A percentile compares a stretch with the other conserved stretches of the same genome.
These are phyloP conservation scores for Backusella sp. DNA, from an alignment of 192 early-diverging fungal species.

Conservation along the genomic window DNA sequence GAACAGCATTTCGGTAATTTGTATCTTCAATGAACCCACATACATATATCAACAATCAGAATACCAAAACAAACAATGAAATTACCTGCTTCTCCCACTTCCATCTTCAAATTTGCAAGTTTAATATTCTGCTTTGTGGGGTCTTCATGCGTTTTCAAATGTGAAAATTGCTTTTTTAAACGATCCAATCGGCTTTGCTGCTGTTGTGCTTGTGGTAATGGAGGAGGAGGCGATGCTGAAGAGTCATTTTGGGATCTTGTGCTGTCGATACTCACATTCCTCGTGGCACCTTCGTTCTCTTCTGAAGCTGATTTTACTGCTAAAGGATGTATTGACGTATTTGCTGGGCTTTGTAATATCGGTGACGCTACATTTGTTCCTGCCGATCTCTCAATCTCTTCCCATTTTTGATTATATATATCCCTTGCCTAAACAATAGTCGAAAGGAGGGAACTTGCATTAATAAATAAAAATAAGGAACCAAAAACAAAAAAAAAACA, in stretches of 20 bases:
- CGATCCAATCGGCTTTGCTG: slow-evolving; percentile 26
- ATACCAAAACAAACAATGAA: background rate
- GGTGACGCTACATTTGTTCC: background rate
- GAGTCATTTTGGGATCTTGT: background rate
- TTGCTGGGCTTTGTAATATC: background rate
- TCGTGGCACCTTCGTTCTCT: background rate
- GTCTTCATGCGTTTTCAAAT: slow-evolving; percentile 17
- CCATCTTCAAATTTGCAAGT: slow-evolving; percentile 29
- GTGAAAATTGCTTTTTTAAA: slow-evolving; percentile 21
- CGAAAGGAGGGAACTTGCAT: background rate
- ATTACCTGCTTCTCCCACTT: slow-evolving; percentile 33
- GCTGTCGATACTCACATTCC: slow-evolving; percentile 14
- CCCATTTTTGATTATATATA: slow-evolving; percentile 22
- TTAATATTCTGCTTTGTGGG: slow-evolving; percentile 22
- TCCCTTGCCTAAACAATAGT: slow-evolving; percentile 12
- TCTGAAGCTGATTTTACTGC: background rate
- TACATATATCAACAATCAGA: background rate
- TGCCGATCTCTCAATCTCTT: slow-evolving; percentile 23
- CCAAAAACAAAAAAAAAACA: background rate
- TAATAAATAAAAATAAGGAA: slow-evolving; percentile 3
- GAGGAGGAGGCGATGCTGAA: background rate
- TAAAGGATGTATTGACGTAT: background rate
- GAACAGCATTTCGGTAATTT: slow-evolving; percentile 19
- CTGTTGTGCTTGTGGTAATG: background rate
- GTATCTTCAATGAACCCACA: slow-evolving; percentile 6